Conservation (phyloP, 108 stramenopile genomes). For the Cyclostephanos tholiformis region DNA sequence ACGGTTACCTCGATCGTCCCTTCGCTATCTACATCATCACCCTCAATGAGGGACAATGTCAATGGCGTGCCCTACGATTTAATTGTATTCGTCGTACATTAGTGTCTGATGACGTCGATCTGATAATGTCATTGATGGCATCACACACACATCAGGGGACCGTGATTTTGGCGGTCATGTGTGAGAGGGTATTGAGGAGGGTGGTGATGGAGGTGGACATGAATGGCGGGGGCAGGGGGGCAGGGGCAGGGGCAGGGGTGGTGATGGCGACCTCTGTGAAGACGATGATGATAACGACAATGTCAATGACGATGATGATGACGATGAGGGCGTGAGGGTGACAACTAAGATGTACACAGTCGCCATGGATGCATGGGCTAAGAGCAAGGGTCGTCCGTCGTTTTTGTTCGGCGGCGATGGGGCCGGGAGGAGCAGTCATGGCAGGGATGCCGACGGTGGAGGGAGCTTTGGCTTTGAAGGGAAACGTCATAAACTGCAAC, state of each 20-base stretch:
- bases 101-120: constrained; percentile 56
- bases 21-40: too few species aligned
- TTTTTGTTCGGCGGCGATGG: not conserved
- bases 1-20: too few species aligned
- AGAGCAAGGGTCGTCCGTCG: constrained; percentile 46
- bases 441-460: too few species aligned
- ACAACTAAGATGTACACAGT: constrained; percentile 37
- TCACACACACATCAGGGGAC: constrained; percentile 60
- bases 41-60: too few species aligned
- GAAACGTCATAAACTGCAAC: too few species aligned
- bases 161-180: constrained; percentile 51
- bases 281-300: not conserved
- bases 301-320: not conserved
- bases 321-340: constrained; percentile 9
- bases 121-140: constrained; percentile 61
- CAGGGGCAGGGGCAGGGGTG: too few species aligned
- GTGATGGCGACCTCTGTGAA: not conserved
- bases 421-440: too few species aligned
- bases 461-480: too few species aligned
- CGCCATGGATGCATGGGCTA: constrained; percentile 74
- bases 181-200: constrained; percentile 64
- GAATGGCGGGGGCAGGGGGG: not conserved
- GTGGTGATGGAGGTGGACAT: constrained; percentile 64
- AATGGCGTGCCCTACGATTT: constrained; percentile 18
- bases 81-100: constrained; percentile 52